Conservation (phyloP, 345 rosid genomes). For the Lumnitzera littorea region DNA sequence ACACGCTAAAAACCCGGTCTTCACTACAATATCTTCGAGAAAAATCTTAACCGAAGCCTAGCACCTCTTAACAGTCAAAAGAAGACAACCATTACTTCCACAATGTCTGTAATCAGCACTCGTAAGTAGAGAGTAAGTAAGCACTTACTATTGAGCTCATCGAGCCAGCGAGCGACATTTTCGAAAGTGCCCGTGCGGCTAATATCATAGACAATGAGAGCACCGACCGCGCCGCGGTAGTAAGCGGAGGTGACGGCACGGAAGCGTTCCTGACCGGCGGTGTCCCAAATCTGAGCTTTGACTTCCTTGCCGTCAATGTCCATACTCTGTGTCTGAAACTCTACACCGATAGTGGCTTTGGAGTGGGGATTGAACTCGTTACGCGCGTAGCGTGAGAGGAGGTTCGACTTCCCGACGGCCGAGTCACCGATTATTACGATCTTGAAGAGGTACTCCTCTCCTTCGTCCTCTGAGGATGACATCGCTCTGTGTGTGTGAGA, state of each 20-base stretch:
- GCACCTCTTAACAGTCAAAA: too few relatives aligned
- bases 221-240: conserved; percentile 95
- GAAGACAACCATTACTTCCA: too few relatives aligned
- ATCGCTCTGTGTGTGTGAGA: background rate
- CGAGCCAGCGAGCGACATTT: conserved; percentile 79
- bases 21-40: background rate
- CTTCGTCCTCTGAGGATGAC: conserved; percentile 53
- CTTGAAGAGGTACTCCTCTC: conserved; percentile 84
- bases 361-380: conserved; percentile 90
- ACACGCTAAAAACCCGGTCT: background rate
- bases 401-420: conserved; percentile 91
- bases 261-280: conserved; percentile 93
- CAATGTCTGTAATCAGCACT: too few relatives aligned
- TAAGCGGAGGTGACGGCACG: conserved; percentile 94
- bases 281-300: conserved; percentile 98
- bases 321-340: conserved; percentile 88
- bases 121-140: background rate
- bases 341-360: conserved; percentile 91
- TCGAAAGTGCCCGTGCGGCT: conserved; percentile 69
- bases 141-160: conserved; percentile 66
- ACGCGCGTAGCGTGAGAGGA: conserved; percentile 82
- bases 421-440: conserved; percentile 86
- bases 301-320: conserved; percentile 85
- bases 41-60: too few relatives aligned
- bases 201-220: conserved; percentile 77